phyloP scores from a whole-genome alignment of 2,329 filamentous ascomycete species.

The Penicillium fuscoglaucum region DNA sequence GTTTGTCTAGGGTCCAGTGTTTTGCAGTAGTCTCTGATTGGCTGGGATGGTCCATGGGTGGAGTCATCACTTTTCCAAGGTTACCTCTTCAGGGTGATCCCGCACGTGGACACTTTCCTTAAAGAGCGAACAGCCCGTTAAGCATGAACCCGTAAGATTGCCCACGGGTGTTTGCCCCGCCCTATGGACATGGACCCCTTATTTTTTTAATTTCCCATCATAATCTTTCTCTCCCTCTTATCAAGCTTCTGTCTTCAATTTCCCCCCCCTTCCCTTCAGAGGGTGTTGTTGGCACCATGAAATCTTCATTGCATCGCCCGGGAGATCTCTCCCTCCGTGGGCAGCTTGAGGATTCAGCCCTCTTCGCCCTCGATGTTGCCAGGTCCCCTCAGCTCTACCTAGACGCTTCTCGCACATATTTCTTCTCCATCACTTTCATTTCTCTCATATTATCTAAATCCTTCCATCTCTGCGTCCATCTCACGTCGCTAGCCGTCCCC shows the following conservation, averaged over 20 bases:
- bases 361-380: conserved; percentile 8
- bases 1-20: not conserved
- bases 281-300: conserved; percentile 3
- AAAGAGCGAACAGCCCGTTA: not conserved
- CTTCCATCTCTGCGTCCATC: conserved; percentile 14
- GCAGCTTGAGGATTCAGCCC: not conserved
- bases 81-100: not conserved
- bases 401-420: conserved; percentile 10
- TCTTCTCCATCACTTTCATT: conserved; percentile 18
- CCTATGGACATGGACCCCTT: not conserved
- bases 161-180: not conserved
- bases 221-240: not conserved
- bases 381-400: conserved; percentile 13
- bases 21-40: too few relatives aligned
- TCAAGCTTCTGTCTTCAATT: not conserved
- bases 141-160: not conserved
- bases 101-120: not conserved
- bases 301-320: not conserved
- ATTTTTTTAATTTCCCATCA: not conserved
- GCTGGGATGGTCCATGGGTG: not conserved
- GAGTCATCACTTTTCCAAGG: not conserved
- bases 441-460: conserved; percentile 14
- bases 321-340: conserved; percentile 1
- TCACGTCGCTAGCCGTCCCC: conserved; percentile 1
- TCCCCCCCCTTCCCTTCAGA: not conserved